A percentile compares a stretch with the other conserved stretches of the same genome.
Conservation (phyloP, 768 basidiomycete genomes). For the Brasilioporus rufonigricans region DNA sequence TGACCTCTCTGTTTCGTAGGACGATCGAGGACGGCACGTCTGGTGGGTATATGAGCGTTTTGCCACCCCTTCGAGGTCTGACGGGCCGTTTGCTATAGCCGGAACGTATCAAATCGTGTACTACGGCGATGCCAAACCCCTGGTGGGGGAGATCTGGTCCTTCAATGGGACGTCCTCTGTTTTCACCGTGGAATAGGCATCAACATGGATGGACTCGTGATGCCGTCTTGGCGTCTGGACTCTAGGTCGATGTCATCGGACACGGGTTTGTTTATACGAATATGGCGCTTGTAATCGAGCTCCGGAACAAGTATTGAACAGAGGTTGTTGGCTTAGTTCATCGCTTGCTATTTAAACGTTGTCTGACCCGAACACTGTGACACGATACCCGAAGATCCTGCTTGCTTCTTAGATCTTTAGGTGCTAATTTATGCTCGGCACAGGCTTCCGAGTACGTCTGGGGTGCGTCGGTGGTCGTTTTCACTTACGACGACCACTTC, state of each 20-base stretch:
- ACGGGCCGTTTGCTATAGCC: conserved; percentile 33
- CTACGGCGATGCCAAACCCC: conserved; percentile 73
- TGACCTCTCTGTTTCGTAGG: conserved; percentile 33
- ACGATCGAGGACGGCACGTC: conserved; percentile 56
- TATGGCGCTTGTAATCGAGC: not conserved
- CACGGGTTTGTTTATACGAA: not conserved
- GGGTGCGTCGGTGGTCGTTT: too few relatives aligned
- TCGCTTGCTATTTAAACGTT: too few relatives aligned
- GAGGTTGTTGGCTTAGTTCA: too few relatives aligned
- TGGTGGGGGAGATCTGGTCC: conserved; percentile 58
- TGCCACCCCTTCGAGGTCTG: not conserved
- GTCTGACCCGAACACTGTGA: too few relatives aligned
- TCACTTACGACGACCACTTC: too few relatives aligned
- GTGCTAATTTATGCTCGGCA: too few relatives aligned
- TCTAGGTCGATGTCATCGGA: not conserved
- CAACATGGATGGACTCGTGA: not conserved
- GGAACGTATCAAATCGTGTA: conserved; percentile 72
- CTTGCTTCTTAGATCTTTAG: too few relatives aligned
- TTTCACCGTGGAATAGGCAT: conserved; percentile 47
- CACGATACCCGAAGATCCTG: too few relatives aligned
- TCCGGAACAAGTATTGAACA: not conserved
- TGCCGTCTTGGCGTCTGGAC: not conserved
- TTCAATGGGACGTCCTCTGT: conserved; percentile 62
- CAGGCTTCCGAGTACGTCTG: too few relatives aligned
- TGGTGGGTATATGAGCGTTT: conserved; percentile 4